phyloP scores from a whole-genome alignment of 768 basidiomycete species.

The Boletus sp. region DNA sequence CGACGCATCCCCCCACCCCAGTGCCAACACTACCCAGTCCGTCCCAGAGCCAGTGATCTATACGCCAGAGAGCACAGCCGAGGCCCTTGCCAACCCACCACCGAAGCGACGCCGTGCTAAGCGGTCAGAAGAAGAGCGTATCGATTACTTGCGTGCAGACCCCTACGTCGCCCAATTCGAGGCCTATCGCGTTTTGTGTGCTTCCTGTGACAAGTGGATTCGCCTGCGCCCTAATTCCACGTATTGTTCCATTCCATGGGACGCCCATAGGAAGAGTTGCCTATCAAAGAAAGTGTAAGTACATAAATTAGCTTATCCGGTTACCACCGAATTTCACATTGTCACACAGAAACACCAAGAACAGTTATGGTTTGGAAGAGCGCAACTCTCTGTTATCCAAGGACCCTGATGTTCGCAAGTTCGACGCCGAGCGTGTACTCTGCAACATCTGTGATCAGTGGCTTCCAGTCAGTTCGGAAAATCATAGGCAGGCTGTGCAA shows the following conservation, averaged over 20 bases:
- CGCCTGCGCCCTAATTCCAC: conserved; percentile 82
- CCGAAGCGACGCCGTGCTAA: conserved; percentile 70
- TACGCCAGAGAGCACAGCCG: conserved; percentile 41
- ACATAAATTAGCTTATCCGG: conserved; percentile 5
- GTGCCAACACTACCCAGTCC: conserved; percentile 31
- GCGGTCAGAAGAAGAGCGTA: conserved; percentile 73
- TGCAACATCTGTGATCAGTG: conserved; percentile 68
- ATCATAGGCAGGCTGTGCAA: conserved; percentile 59
- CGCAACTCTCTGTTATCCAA: conserved; percentile 55
- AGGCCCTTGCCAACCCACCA: conserved; percentile 45
- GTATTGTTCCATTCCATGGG: conserved; percentile 87
- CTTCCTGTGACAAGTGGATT: conserved; percentile 82
- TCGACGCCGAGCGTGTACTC: conserved; percentile 67
- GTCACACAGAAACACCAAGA: conserved; percentile 38
- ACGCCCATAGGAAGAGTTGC: conserved; percentile 81
- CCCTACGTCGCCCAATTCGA: conserved; percentile 80
- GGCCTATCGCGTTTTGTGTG: conserved; percentile 75
- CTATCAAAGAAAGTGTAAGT: conserved; percentile 72
- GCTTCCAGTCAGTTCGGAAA: conserved; percentile 58
- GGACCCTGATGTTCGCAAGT: conserved; percentile 71
- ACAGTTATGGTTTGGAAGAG: conserved; percentile 57
- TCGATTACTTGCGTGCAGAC: conserved; percentile 63
- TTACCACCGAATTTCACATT: conserved; percentile 6
- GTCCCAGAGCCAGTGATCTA: conserved; percentile 39
- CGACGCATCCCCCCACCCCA: conserved; percentile 12